Conservation (phyloP, 495 filamentous ascomycete genomes). For the Talaromyces trachyspermus region DNA sequence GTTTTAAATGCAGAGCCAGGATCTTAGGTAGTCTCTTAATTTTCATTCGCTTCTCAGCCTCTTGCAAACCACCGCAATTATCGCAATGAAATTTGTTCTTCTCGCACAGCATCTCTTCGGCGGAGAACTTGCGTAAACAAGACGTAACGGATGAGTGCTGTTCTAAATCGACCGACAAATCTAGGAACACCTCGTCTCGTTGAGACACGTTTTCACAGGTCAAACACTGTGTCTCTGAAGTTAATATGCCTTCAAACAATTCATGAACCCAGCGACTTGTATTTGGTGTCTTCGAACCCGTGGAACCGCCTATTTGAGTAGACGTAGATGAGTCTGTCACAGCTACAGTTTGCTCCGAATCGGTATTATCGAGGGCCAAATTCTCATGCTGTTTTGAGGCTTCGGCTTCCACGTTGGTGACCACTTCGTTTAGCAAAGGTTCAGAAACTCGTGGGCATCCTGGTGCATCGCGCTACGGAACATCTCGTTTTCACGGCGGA, state of each 20-base stretch:
- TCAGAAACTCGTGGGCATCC: constrained; percentile 96
- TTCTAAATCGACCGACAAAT: constrained; percentile 92
- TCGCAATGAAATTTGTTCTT: constrained; percentile 98
- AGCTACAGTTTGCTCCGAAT: constrained; percentile 23
- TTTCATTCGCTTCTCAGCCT: constrained; percentile 99
- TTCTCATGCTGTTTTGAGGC: constrained; percentile 48
- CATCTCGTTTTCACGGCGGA: constrained; percentile 94
- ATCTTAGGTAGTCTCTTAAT: constrained; percentile 92
- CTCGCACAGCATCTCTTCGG: constrained; percentile 98
- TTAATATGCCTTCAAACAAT: constrained; percentile 88
- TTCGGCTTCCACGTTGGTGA: constrained; percentile 84
- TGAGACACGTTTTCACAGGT: constrained; percentile 95
- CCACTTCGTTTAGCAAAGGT: constrained; percentile 94
- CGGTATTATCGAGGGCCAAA: constrained; percentile 27
- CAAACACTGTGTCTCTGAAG: constrained; percentile 92
- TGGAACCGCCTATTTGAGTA: constrained; percentile 38
- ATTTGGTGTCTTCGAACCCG: constrained; percentile 36
- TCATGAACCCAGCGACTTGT: constrained; percentile 92
- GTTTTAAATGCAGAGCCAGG: constrained; percentile 83
- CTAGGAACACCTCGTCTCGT: constrained; percentile 89
- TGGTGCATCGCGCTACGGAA: constrained; percentile 96
- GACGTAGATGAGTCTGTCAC: constrained; percentile 20
- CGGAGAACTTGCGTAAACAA: constrained; percentile 90
- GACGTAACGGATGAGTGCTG: constrained; percentile 95
- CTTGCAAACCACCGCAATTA: constrained; percentile 91